Evolutionary conservation across 345 rosid genomes (phyloP).

Genomic region (Cardamine resedifolia): DNA sequence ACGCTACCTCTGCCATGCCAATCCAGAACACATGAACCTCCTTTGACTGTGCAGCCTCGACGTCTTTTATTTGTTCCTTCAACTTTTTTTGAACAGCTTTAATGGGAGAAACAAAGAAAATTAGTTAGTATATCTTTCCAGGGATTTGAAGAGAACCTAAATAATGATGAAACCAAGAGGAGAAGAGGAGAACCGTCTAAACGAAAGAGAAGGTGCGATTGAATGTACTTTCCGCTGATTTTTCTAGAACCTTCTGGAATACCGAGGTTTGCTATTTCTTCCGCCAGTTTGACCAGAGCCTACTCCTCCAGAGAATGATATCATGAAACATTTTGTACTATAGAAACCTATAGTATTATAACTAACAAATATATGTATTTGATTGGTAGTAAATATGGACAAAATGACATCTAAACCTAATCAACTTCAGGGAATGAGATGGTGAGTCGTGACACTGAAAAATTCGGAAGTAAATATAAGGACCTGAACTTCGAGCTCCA

Average conservation of each 20-base stretch:
- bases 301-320: conserved; percentile 31
- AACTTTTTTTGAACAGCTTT: conserved; percentile 64
- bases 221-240: conserved; percentile 83
- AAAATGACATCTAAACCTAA: not conserved
- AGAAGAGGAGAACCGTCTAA: conserved; percentile 55
- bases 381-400: not conserved
- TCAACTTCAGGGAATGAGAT: conserved; percentile 2
- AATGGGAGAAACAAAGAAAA: not conserved
- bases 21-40: conserved; percentile 73
- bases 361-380: not conserved
- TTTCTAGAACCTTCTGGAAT: conserved; percentile 80
- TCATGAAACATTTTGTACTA: not conserved
- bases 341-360: not conserved
- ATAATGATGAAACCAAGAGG: not conserved
- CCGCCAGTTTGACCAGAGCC: conserved; percentile 64
- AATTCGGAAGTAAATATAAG: not conserved
- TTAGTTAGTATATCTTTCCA: not conserved
- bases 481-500: conserved; percentile 90
- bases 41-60: conserved; percentile 61
- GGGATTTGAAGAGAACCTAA: not conserved
- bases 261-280: conserved; percentile 66
- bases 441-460: not conserved
- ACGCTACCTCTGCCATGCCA: conserved; percentile 86
- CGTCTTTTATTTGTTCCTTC: conserved; percentile 68
- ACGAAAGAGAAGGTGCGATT: conserved; percentile 72